Conservation (phyloP, 768 basidiomycete species). For the Cantharellus cinnabarinus region DNA sequence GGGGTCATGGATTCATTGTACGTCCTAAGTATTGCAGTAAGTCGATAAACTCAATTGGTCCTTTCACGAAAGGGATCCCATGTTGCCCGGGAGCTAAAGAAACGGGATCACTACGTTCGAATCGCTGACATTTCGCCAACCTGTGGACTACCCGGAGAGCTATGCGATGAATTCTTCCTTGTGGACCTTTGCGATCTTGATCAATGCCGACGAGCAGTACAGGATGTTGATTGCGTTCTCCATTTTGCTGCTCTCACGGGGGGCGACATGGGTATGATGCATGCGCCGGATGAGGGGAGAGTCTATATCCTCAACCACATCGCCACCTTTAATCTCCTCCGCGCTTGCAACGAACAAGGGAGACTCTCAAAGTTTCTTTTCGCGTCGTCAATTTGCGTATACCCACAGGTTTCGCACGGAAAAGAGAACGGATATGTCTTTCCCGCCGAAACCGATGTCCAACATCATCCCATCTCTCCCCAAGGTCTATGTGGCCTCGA, state of each 20-base stretch:
- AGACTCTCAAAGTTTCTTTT: constrained; percentile 30
- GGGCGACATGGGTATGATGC: constrained; percentile 38
- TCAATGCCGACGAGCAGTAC: constrained; percentile 21
- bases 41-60: neutral
- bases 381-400: constrained; percentile 40
- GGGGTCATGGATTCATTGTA: constrained; percentile 32
- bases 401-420: constrained; percentile 26
- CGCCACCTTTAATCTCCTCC: constrained; percentile 30
- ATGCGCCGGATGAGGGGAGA: constrained; percentile 25
- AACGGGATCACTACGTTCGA: constrained; percentile 19
- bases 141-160: constrained; percentile 11
- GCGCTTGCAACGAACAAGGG: constrained; percentile 16
- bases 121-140: constrained; percentile 23
- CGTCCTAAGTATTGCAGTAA: neutral
- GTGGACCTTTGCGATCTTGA: constrained; percentile 28
- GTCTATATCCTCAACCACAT: constrained; percentile 30
- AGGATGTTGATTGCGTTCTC: constrained; percentile 25
- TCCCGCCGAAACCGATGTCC: constrained; percentile 28
- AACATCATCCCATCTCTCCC: constrained; percentile 18
- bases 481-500: constrained; percentile 36
- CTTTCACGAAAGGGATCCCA: constrained; percentile 27
- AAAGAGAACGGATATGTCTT: constrained; percentile 19
- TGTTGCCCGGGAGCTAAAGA: constrained; percentile 23
- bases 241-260: constrained; percentile 46
- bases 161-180: constrained; percentile 19